Conservation (phyloP, 495 filamentous ascomycete species). For the Daldinia bambusicola region DNA sequence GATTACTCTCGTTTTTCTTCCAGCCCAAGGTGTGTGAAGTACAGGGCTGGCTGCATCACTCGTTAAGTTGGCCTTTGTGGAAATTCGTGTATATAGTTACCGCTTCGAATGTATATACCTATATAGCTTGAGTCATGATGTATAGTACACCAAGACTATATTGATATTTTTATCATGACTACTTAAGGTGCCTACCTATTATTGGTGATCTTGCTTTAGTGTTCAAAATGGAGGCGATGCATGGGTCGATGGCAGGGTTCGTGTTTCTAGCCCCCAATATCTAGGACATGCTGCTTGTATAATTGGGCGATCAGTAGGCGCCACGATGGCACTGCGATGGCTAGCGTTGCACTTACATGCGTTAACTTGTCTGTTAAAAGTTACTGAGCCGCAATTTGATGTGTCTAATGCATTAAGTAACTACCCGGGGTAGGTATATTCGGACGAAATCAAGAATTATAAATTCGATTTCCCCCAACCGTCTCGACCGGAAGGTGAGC, state of each 20-base stretch:
- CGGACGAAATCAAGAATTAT: no score
- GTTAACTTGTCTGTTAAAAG: no score
- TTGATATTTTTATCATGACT: conserved; percentile 1
- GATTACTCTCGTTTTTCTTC: no score
- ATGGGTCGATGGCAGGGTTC: background rate
- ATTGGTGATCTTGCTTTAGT: background rate
- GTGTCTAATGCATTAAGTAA: no score
- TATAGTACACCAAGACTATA: conserved; percentile 12
- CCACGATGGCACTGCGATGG: background rate
- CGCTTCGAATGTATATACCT: conserved; percentile 4
- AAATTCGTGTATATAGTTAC: conserved; percentile 38
- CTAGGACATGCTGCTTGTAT: background rate
- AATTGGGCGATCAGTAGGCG: background rate
- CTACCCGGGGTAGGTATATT: no score
- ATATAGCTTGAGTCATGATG: conserved; percentile 21
- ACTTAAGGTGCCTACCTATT: no score
- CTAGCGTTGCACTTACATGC: no score
- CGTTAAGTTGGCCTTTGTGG: conserved; percentile 1
- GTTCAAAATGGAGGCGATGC: background rate
- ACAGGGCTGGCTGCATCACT: conserved; percentile 2
- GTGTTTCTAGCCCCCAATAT: background rate
- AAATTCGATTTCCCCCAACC: no score
- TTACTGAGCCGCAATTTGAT: no score
- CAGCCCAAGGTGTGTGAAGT: background rate
- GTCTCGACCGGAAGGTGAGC: no score